A percentile compares a stretch with the other conserved stretches of the same genome.
Conservation (phyloP, 768 basidiomycete genomes). For the Peribolospora baueri region DNA sequence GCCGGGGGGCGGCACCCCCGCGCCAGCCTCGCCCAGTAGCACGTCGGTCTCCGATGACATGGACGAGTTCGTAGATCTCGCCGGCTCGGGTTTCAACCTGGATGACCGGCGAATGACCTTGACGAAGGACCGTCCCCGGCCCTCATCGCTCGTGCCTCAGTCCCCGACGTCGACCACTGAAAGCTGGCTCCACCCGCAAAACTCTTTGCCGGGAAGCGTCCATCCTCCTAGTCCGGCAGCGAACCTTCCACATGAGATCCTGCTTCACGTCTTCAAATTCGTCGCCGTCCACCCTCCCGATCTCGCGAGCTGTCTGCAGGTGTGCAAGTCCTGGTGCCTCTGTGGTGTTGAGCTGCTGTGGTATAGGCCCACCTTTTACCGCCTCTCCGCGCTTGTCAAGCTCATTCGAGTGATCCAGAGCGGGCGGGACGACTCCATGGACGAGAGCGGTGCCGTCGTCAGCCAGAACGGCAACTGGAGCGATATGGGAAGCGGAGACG, state of each 20-base stretch:
- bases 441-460: not conserved
- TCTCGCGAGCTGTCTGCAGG: slow-evolving; percentile 47
- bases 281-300: slow-evolving; percentile 32
- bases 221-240: slow-evolving; percentile 4
- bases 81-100: too few relatives aligned
- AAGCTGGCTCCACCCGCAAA: too few relatives aligned
- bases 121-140: too few relatives aligned
- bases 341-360: slow-evolving; percentile 85
- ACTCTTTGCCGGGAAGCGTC: too few relatives aligned
- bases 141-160: too few relatives aligned
- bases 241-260: slow-evolving; percentile 59
- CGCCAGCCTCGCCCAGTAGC: too few relatives aligned
- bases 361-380: slow-evolving; percentile 62
- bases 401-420: slow-evolving; percentile 42
- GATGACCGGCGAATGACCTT: too few relatives aligned
- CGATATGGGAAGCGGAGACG: not conserved
- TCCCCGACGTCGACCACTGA: too few relatives aligned
- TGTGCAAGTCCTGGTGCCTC: slow-evolving; percentile 81
- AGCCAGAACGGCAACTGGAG: not conserved
- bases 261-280: slow-evolving; percentile 74
- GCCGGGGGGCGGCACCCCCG: too few relatives aligned
- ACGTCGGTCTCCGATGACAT: too few relatives aligned
- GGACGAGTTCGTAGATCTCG: too few relatives aligned
- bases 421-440: not conserved
- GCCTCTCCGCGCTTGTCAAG: slow-evolving; percentile 43